Conservation (phyloP, 148 eudicot genomes). For the Nyssa sinensis region DNA sequence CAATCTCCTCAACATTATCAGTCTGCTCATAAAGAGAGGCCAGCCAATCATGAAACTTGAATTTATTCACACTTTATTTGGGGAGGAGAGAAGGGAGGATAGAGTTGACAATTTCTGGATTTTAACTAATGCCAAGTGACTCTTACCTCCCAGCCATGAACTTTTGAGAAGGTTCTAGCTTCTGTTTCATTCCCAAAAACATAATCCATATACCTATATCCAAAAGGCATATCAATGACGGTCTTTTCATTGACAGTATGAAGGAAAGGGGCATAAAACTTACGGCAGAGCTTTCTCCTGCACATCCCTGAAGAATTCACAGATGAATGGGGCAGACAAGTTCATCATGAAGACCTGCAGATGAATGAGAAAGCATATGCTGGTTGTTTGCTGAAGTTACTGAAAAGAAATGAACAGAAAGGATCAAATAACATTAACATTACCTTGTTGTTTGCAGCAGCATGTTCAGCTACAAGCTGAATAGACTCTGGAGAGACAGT, state of each 20-base stretch:
- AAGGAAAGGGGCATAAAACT: constrained; percentile 15
- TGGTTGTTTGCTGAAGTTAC: not conserved
- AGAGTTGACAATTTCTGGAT: not conserved
- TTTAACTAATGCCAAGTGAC: not conserved
- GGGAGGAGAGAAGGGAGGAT: not conserved
- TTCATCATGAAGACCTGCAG: constrained; percentile 70
- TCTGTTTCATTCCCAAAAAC: constrained; percentile 84
- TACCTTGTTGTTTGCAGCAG: constrained; percentile 84
- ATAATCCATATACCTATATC: constrained; percentile 58
- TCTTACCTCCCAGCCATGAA: constrained; percentile 85
- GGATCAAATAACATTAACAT: not conserved
- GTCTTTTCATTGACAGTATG: not conserved
- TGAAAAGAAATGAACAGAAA: not conserved
- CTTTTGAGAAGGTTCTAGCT: constrained; percentile 69
- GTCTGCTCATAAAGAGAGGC: constrained; percentile 34
- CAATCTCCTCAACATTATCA: constrained; percentile 77
- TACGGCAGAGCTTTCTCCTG: constrained; percentile 73
- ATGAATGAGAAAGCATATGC: not conserved
- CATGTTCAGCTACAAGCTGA: constrained; percentile 78
- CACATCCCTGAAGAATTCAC: constrained; percentile 79
- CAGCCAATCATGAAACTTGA: not conserved
- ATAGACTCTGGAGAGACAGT: constrained; percentile 84
- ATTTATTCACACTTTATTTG: not conserved
- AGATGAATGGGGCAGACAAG: constrained; percentile 85
- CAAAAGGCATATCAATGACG: not conserved